A percentile compares a stretch with the other conserved stretches of the same genome.
These are phyloP conservation scores for Monilinia aucupariae DNA, from an alignment of 2,329 filamentous ascomycete genomes.

Conservation along the genomic window DNA sequence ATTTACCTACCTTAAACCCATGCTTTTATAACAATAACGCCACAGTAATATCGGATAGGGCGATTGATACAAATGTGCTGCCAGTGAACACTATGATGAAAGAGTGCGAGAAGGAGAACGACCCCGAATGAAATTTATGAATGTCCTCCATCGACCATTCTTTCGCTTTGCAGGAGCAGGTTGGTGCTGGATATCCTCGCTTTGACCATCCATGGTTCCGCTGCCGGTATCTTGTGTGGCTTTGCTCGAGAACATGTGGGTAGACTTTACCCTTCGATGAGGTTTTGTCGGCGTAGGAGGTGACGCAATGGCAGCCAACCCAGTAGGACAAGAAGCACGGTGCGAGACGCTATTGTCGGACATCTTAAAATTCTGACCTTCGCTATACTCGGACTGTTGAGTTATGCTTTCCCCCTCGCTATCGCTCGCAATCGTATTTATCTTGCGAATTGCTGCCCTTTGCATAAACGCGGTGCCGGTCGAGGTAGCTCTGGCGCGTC, in stretches of 20 bases:
- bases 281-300: slow-evolving; percentile 24
- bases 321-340: slow-evolving; percentile 22
- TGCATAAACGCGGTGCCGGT: slow-evolving; percentile 46
- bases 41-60: background rate
- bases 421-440: slow-evolving; percentile 29
- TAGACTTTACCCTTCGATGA: slow-evolving; percentile 26
- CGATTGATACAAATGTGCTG: slow-evolving; percentile 3
- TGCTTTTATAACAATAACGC: slow-evolving; percentile 10
- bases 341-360: slow-evolving; percentile 9
- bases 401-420: slow-evolving; percentile 27
- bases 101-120: slow-evolving; percentile 15
- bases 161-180: slow-evolving; percentile 22
- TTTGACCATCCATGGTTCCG: slow-evolving; percentile 2
- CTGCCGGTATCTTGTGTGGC: background rate
- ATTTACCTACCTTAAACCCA: background rate
- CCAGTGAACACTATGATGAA: background rate
- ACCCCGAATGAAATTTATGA: slow-evolving; percentile 30
- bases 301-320: slow-evolving; percentile 19
- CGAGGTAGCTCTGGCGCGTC: slow-evolving; percentile 41
- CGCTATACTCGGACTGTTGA: slow-evolving; percentile 12
- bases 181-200: slow-evolving; percentile 8
- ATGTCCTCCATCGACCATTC: slow-evolving; percentile 28
- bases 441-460: slow-evolving; percentile 28
- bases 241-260: slow-evolving; percentile 22
- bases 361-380: background rate